These are phyloP conservation scores for Pichia sp. DNA, from an alignment of 1,139 yeast species.

Conservation along the genomic window DNA sequence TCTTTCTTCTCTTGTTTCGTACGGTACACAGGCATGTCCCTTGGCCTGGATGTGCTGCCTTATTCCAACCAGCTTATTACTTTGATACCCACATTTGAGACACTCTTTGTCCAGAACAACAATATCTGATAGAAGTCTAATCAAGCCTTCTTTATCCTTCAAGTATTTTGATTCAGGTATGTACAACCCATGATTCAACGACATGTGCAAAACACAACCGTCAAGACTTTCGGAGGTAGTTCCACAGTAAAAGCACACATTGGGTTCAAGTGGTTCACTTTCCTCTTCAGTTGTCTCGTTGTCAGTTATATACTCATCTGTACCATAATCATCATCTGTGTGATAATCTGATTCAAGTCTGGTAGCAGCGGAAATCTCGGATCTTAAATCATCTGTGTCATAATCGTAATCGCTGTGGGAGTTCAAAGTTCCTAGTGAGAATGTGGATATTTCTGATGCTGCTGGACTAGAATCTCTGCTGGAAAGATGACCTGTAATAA, in stretches of 20 bases:
- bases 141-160: constrained; percentile 42
- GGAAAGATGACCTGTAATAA: constrained; percentile 4
- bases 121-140: constrained; percentile 43
- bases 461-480: constrained; percentile 49
- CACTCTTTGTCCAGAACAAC: constrained; percentile 47
- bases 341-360: constrained; percentile 19
- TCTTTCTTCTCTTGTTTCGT: constrained; percentile 46
- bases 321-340: constrained; percentile 27
- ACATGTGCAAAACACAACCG: constrained; percentile 47
- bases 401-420: constrained; percentile 20
- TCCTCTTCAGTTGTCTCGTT: constrained; percentile 30
- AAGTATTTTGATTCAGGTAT: constrained; percentile 47
- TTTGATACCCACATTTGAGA: constrained; percentile 50
- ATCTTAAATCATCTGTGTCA: constrained; percentile 29
- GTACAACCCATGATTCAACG: constrained; percentile 45
- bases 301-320: constrained; percentile 23
- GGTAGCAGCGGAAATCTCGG: constrained; percentile 20
- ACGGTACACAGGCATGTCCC: constrained; percentile 55
- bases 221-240: constrained; percentile 39
- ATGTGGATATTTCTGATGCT: constrained; percentile 51
- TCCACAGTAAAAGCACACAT: constrained; percentile 46
- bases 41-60: constrained; percentile 50
- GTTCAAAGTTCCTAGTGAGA: constrained; percentile 61
- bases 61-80: constrained; percentile 46
- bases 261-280: constrained; percentile 35